Conservation (phyloP, 306 rosid genomes). For the Abrus precatorius region DNA sequence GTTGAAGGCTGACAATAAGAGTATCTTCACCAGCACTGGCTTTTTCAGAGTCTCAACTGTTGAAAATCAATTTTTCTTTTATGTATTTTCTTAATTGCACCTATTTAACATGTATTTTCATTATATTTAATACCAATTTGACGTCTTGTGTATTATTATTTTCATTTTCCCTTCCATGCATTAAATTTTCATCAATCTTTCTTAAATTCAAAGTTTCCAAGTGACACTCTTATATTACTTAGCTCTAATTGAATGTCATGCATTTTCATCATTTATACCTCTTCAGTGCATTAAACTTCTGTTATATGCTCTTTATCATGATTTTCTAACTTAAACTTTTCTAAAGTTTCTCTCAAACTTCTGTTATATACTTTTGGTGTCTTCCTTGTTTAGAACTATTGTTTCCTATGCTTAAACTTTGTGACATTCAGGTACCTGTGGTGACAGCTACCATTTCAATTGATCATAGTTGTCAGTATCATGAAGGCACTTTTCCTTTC, state of each 20-base stretch:
- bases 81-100: neutral
- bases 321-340: neutral
- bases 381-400: conserved; percentile 21
- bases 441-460: conserved; percentile 89
- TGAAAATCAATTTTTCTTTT: neutral
- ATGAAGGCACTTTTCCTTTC: conserved; percentile 87
- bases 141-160: neutral
- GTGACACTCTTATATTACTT: neutral
- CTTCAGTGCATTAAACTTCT: conserved; percentile 12
- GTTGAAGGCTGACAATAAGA: neutral
- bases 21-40: neutral
- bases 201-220: neutral
- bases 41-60: neutral
- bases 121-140: neutral
- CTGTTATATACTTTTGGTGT: neutral
- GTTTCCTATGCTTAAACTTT: conserved; percentile 40
- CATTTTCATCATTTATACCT: neutral
- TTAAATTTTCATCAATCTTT: neutral
- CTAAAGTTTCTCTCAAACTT: neutral
- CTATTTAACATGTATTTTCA: neutral
- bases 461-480: conserved; percentile 81
- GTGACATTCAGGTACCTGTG: conserved; percentile 81
- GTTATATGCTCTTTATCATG: neutral
- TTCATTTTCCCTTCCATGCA: neutral
- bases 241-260: neutral